Evolutionary conservation across 495 filamentous ascomycete species (phyloP).

Genomic region (Neurospora sp.): DNA sequence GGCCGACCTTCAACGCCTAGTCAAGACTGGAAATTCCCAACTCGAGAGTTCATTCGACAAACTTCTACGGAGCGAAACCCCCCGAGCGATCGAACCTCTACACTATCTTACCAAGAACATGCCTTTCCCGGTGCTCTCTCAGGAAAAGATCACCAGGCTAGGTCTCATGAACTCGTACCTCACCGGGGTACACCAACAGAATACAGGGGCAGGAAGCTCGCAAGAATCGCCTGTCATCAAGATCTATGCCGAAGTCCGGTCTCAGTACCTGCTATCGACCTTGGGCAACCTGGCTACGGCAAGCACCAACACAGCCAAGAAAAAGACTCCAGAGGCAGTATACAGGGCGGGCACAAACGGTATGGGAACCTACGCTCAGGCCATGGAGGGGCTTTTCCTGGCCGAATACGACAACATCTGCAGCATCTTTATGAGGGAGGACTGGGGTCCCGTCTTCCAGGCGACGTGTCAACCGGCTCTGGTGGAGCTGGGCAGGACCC

Average conservation of each 20-base stretch:
- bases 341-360: conserved; percentile 90
- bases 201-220: conserved; percentile 30
- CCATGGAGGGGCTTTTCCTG: conserved; percentile 73
- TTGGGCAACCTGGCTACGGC: conserved; percentile 79
- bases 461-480: conserved; percentile 67
- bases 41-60: conserved; percentile 75
- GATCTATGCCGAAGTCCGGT: conserved; percentile 77
- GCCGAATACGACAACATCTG: conserved; percentile 85
- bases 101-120: conserved; percentile 87
- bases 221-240: conserved; percentile 55
- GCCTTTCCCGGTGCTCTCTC: conserved; percentile 35
- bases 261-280: conserved; percentile 69
- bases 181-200: conserved; percentile 19
- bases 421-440: conserved; percentile 69
- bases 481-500: conserved; percentile 70
- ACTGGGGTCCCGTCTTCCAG: conserved; percentile 68
- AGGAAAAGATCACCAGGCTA: conserved; percentile 39
- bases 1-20: conserved; percentile 60
- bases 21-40: conserved; percentile 66
- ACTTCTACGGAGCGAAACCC: conserved; percentile 56
- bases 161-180: conserved; percentile 43
- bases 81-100: conserved; percentile 70
- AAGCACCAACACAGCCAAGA: conserved; percentile 78
- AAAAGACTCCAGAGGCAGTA: conserved; percentile 64
- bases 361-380: conserved; percentile 79